Evolutionary conservation across 208 protist species (phyloP), one percentile per base, ranked within the genome.

Genomic region (Crithidia brevicula): DNA sequence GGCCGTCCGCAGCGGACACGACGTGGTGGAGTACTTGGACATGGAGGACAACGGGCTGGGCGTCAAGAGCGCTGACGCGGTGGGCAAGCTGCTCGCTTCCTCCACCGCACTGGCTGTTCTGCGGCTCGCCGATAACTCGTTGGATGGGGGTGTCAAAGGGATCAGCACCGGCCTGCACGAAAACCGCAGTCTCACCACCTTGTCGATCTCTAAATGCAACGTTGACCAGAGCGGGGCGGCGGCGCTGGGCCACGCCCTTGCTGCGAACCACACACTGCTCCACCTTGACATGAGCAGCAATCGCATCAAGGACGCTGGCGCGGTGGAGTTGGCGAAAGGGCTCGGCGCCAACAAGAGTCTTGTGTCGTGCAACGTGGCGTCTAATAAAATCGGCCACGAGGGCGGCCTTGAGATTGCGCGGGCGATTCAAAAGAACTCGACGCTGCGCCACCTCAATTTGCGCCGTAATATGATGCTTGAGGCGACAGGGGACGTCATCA

Each of bases 251-350:
- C 68, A 74, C 23, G 75, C 67, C 10, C 60, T 97, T 3, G 30
- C 63, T 5, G 34, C 45, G 3, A 95, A 96, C 66, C 68, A 47
- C 46, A 85, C 81, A 0, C 67, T 96, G 16, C 77, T 68, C 20
- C 22, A 53, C n/a, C 52, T 96, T 1, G 81, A 97, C 59, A 20
- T 98, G 7, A 88, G 80, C 30, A 87, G 86, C 47, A 98, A 98
- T 67, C 84, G 86, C 56, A 60, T 98, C 1, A 89, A 88, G 45
- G 91, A 98, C 67, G 69, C 38, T 1, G 95, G 91, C 1, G 84
- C 88, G 15, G 72, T 76, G 45, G 85, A 85, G 20, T 61, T 98
- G 13, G 86, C 87, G 2, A 83, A 93, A 27, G 82, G 90, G 0
- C 70, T 98, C 18, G 66, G 60, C 15, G 58, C 53, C 18, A 97